A percentile compares a stretch with the other conserved stretches of the same genome.
Evolutionary conservation across 2,329 filamentous ascomycete genomes (phyloP).

Genomic region (Beauveria sp.): DNA sequence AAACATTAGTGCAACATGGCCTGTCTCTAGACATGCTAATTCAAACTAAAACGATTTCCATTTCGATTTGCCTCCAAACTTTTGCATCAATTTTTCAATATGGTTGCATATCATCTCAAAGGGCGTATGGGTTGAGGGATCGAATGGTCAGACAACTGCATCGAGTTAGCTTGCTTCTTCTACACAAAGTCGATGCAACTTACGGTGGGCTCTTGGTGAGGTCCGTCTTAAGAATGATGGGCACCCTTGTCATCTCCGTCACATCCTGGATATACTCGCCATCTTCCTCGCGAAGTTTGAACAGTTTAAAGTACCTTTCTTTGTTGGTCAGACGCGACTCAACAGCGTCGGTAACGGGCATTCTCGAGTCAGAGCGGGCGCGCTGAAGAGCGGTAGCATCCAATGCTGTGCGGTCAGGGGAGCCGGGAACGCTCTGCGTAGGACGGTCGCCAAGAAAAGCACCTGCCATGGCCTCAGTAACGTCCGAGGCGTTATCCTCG

Average conservation of each 20-base stretch:
- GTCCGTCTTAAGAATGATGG: slow-evolving; percentile 98
- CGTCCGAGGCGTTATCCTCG: slow-evolving; percentile 78
- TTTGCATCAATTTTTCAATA: neutral
- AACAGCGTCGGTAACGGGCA: slow-evolving; percentile 64
- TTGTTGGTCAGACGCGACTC: slow-evolving; percentile 83
- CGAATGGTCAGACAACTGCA: slow-evolving; percentile 73
- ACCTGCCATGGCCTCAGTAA: slow-evolving; percentile 85
- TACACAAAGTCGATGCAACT: slow-evolving; percentile 39
- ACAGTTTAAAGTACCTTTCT: slow-evolving; percentile 90
- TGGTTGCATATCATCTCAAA: slow-evolving; percentile 29
- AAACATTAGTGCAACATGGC: slow-evolving; percentile 6
- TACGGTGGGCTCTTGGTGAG: slow-evolving; percentile 98
- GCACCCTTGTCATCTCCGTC: slow-evolving; percentile 92
- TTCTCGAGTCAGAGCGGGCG: slow-evolving; percentile 89
- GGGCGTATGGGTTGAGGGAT: slow-evolving; percentile 71
- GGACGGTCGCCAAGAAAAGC: slow-evolving; percentile 84
- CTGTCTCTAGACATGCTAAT: neutral
- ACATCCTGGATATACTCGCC: slow-evolving; percentile 98
- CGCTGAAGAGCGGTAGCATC: slow-evolving; percentile 66
- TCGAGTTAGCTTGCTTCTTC: slow-evolving; percentile 13
- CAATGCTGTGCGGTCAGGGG: slow-evolving; percentile 69
- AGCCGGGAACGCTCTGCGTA: slow-evolving; percentile 91
- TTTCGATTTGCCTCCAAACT: neutral
- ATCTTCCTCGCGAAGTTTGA: slow-evolving; percentile 82
- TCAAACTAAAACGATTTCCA: slow-evolving; percentile 7